phyloP scores from a whole-genome alignment of 805 yeast genomes.

The Nakazawaea molendinolei region DNA sequence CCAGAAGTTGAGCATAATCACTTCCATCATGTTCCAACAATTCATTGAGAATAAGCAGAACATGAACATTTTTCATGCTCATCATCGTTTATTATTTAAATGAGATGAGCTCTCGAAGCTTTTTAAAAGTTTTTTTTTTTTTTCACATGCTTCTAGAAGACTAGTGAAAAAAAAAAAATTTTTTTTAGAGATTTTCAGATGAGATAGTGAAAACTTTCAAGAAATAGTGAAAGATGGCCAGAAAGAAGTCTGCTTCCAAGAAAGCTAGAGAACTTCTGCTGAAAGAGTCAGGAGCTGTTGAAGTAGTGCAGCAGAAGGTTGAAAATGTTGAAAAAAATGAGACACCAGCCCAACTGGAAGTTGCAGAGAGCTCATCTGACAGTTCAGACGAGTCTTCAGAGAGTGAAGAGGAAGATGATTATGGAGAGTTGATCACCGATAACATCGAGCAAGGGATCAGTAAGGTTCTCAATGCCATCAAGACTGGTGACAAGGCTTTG shows the following conservation, averaged over 20 bases:
- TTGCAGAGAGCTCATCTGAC: conserved; percentile 15
- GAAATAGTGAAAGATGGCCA: conserved; percentile 45
- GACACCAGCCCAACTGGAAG: conserved; percentile 15
- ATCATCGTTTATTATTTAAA: background rate
- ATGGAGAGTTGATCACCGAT: conserved; percentile 79
- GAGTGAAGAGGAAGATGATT: conserved; percentile 82
- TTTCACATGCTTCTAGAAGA: background rate
- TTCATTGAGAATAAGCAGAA: background rate
- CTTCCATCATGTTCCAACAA: background rate
- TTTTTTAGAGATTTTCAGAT: background rate
- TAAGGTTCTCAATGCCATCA: conserved; percentile 65
- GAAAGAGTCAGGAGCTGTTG: background rate
- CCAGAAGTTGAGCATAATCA: background rate
- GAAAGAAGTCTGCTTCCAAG: conserved; percentile 82
- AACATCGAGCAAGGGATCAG: conserved; percentile 78
- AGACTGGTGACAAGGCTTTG: conserved; percentile 56
- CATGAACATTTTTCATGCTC: too few species aligned
- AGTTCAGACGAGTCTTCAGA: conserved; percentile 30
- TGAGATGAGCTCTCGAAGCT: conserved; percentile 1
- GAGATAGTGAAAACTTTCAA: background rate
- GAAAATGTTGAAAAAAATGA: conserved; percentile 17
- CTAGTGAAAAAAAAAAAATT: conserved; percentile 1
- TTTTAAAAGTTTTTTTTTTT: background rate
- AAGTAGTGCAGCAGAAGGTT: conserved; percentile 1
- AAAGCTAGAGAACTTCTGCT: conserved; percentile 41